Evolutionary conservation across 2,329 filamentous ascomycete genomes (phyloP).

Genomic region (Ceratocystis papillata): DNA sequence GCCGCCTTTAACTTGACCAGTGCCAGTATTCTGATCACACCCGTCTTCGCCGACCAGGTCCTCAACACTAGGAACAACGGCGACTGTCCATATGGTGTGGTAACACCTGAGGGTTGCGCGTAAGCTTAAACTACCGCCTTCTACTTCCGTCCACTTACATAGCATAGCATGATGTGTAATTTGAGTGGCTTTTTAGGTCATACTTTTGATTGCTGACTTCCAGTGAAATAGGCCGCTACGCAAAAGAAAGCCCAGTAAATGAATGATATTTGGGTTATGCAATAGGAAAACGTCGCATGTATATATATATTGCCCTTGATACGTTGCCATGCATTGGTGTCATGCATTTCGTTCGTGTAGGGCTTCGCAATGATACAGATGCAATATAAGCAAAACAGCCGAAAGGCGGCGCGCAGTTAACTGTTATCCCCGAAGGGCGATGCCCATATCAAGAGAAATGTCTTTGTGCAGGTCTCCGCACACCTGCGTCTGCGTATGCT

Average conservation of each 20-base stretch:
- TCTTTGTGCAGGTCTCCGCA: neutral
- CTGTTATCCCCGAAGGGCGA: neutral
- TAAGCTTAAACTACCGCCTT: slow-evolving; percentile 31
- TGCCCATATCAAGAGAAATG: neutral
- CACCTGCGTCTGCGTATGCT: neutral
- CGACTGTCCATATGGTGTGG: slow-evolving; percentile 48
- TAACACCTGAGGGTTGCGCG: slow-evolving; percentile 49
- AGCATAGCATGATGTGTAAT: no score
- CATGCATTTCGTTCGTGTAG: neutral
- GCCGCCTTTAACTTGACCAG: slow-evolving; percentile 39
- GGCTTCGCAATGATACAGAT: neutral
- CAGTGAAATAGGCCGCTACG: neutral
- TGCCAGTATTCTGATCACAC: slow-evolving; percentile 47
- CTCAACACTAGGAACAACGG: slow-evolving; percentile 36
- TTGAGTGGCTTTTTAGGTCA: neutral
- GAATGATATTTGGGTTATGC: no score
- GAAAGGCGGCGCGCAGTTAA: neutral
- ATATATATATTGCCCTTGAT: no score
- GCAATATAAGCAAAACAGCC: neutral
- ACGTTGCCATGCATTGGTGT: no score
- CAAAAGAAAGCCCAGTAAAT: neutral
- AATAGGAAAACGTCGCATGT: no score
- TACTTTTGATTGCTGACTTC: neutral
- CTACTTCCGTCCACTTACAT: neutral
- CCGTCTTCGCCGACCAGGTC: slow-evolving; percentile 42